Evolutionary conservation across 2,329 filamentous ascomycete genomes (phyloP).

Genomic region (Gremmenia infestans): DNA sequence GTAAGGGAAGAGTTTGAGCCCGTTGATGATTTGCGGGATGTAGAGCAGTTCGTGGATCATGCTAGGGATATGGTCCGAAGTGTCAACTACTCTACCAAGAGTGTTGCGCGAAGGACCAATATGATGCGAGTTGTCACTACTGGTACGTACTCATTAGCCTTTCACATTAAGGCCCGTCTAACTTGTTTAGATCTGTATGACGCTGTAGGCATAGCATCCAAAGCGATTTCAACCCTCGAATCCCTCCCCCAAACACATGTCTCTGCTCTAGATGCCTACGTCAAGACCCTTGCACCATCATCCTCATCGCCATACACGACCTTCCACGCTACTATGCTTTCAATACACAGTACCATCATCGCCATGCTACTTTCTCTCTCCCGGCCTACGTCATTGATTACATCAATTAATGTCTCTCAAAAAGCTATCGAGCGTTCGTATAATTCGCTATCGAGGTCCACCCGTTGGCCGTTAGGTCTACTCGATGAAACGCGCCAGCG

Average conservation of each 20-base stretch:
- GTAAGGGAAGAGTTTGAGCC: conserved; percentile 87
- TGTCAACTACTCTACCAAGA: conserved; percentile 78
- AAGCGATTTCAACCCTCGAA: conserved; percentile 48
- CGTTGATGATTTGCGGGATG: conserved; percentile 75
- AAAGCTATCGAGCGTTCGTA: conserved; percentile 75
- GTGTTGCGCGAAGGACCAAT: conserved; percentile 74
- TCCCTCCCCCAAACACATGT: conserved; percentile 67
- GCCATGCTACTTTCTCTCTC: conserved; percentile 76
- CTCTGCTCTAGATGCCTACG: conserved; percentile 67
- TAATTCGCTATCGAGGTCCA: conserved; percentile 66
- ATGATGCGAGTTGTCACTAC: conserved; percentile 59
- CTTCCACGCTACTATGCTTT: conserved; percentile 72
- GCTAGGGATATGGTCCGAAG: conserved; percentile 84
- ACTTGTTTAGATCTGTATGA: conserved; percentile 59
- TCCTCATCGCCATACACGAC: conserved; percentile 68
- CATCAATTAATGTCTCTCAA: conserved; percentile 67
- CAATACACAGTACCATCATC: conserved; percentile 77
- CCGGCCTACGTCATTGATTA: conserved; percentile 73
- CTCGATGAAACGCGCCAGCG: conserved; percentile 84
- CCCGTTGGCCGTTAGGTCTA: conserved; percentile 74
- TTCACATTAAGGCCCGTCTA: conserved; percentile 26
- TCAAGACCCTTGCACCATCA: conserved; percentile 56
- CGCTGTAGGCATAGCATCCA: conserved; percentile 51
- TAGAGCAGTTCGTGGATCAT: conserved; percentile 88
- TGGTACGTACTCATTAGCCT: conserved; percentile 41